Conservation (phyloP, 257 asterid genomes). For the Petunia secreta region DNA sequence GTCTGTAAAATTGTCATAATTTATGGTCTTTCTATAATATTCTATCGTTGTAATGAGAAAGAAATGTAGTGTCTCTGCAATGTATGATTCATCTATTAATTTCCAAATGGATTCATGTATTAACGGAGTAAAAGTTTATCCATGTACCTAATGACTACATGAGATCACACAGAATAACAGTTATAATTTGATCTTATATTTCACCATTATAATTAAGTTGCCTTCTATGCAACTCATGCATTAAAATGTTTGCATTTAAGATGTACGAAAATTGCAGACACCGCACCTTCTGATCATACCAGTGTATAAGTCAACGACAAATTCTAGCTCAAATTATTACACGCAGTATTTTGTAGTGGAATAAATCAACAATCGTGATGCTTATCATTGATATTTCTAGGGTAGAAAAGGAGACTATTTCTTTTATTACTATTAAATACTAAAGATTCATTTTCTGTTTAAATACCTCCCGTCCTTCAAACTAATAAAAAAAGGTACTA, state of each 20-base stretch:
- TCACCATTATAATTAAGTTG: background rate
- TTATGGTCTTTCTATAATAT: background rate
- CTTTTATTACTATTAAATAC: background rate
- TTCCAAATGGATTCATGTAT: background rate
- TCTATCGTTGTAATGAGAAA: background rate
- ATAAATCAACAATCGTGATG: background rate
- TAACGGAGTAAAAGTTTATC: background rate
- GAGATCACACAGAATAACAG: background rate
- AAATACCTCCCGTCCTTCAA: background rate
- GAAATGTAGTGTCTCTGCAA: background rate
- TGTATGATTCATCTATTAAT: conserved; percentile 17
- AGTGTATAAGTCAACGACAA: background rate
- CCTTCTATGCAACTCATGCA: background rate
- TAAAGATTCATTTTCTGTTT: background rate
- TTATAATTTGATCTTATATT: conserved; percentile 15
- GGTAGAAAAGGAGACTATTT: background rate
- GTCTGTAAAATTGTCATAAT: background rate
- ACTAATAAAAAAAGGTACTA: background rate
- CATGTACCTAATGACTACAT: background rate
- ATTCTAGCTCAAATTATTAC: background rate
- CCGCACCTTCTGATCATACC: background rate
- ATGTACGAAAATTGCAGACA: background rate
- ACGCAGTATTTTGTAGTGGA: background rate
- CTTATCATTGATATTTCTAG: background rate
- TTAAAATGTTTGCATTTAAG: background rate